These are phyloP conservation scores for Agrocybe chaxingu DNA, from an alignment of 768 basidiomycete species.

Conservation along the genomic window DNA sequence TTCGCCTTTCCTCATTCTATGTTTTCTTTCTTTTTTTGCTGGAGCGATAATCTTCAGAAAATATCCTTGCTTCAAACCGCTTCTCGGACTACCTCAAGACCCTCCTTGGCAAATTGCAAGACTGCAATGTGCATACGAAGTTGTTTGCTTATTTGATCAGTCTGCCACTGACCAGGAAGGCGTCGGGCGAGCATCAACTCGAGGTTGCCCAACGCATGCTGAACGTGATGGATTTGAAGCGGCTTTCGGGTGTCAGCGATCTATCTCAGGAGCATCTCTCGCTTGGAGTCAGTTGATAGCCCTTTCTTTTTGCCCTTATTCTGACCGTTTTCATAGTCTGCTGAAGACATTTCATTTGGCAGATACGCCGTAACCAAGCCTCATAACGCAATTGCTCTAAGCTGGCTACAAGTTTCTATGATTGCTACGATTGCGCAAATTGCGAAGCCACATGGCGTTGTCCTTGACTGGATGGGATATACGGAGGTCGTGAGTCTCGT, in stretches of 20 bases:
- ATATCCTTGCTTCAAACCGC: constrained; percentile 53
- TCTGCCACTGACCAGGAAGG: constrained; percentile 53
- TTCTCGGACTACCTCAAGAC: constrained; percentile 39
- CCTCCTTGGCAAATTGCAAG: constrained; percentile 51
- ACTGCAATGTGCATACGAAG: constrained; percentile 47
- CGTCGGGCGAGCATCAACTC: constrained; percentile 59
- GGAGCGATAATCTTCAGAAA: constrained; percentile 40
- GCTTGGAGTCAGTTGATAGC: constrained; percentile 25
- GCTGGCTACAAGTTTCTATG: constrained; percentile 57
- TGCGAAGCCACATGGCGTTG: constrained; percentile 35
- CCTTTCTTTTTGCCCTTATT: neutral
- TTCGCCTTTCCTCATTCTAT: constrained; percentile 4
- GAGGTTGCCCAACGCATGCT: constrained; percentile 49
- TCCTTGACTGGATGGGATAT: constrained; percentile 52
- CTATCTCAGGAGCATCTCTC: constrained; percentile 25
- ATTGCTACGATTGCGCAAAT: constrained; percentile 50
- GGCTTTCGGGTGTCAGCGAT: constrained; percentile 45
- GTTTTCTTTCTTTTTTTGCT: too few species aligned
- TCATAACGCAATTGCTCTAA: constrained; percentile 49
- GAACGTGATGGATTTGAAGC: constrained; percentile 40
- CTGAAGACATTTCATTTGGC: constrained; percentile 41
- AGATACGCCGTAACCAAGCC: constrained; percentile 57
- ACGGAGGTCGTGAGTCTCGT: constrained; percentile 27
- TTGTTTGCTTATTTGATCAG: constrained; percentile 59
- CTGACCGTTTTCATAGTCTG: constrained; percentile 32